Evolutionary conservation across 2,329 filamentous ascomycete genomes (phyloP), one percentile per base, ranked within the genome.

Genomic region (Aspergillus luchuensis): DNA sequence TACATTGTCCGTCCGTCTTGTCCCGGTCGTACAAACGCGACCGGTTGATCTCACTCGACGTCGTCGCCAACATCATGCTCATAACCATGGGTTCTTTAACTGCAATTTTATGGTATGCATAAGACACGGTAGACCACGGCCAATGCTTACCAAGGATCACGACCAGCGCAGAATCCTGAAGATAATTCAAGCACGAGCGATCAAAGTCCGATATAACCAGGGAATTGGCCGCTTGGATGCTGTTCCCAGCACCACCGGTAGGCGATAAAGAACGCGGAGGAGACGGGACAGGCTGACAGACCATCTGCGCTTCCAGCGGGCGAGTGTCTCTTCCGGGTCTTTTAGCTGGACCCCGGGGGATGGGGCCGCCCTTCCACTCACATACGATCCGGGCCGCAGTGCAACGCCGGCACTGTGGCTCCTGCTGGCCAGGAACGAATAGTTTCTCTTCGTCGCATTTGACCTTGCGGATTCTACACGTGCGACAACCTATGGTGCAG

Each of bases 401-500:
- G 56, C 70, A 71, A 43, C 67, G 65, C 49, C 60, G 62, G 51
- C 68, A 71, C 28, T 71, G 68, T 25, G 67, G 67, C 58, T 71
- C 69, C 21, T 60, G 53, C 25, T 66, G 58, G 19, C 59, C 65
- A 5, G 49, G 47, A 8, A 63, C 62, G 10, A 21, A 11, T 8
- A 68, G 47, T 51, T 70, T 70, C 28, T 69, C 68, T 53, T 73
- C 70, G 45, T 71, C 72, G 53, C 70, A 74, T 66, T 72, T 73
- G 23, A 71, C 64, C 62, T 72, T 72, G 52, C 69, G 66, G 17
- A 68, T 69, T 28, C 69, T 60, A 64, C 72, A 74, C 28, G 71
- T 72, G 53, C 67, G 65, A 56, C 69, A 74, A 7, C 70, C 70
- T 69, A 38, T 5, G 38, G 47, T 39, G 25, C 49, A 52, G 43